phyloP scores from a whole-genome alignment of 768 basidiomycete genomes.

The Podaxis pistillaris region DNA sequence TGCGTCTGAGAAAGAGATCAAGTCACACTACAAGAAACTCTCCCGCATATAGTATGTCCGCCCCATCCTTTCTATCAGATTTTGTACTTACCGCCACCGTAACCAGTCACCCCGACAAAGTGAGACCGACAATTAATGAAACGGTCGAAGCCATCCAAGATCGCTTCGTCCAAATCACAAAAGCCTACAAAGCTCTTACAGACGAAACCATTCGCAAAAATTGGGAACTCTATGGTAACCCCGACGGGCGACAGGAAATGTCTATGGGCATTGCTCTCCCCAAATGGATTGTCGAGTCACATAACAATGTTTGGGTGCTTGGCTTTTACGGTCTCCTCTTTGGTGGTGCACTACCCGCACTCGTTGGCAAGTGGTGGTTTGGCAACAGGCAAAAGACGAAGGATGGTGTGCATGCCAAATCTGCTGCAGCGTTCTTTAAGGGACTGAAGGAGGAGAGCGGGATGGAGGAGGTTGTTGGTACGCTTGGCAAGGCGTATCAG shows the following conservation, averaged over 20 bases:
- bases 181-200: slow-evolving; percentile 96
- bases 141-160: slow-evolving; percentile 85
- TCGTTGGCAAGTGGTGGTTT: slow-evolving; percentile 98
- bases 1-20: slow-evolving; percentile 84
- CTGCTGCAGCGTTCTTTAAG: slow-evolving; percentile 89
- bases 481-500: slow-evolving; percentile 64
- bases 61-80: neutral
- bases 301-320: slow-evolving; percentile 90
- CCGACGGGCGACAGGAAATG: slow-evolving; percentile 94
- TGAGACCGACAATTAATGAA: slow-evolving; percentile 75
- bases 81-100: neutral
- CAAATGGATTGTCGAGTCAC: slow-evolving; percentile 87
- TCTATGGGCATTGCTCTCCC: slow-evolving; percentile 95
- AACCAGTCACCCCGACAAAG: slow-evolving; percentile 93
- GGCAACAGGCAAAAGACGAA: slow-evolving; percentile 86
- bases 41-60: slow-evolving; percentile 76
- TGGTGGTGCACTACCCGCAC: slow-evolving; percentile 78
- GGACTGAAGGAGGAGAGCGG: slow-evolving; percentile 75
- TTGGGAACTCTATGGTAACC: slow-evolving; percentile 86
- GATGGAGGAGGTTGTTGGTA: slow-evolving; percentile 68
- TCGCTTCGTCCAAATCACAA: slow-evolving; percentile 90
- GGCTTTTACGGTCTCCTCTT: slow-evolving; percentile 86
- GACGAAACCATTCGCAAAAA: slow-evolving; percentile 93
- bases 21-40: slow-evolving; percentile 91
- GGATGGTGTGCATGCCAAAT: slow-evolving; percentile 80